Conservation (phyloP, 2,329 filamentous ascomycete species). For the Exophiala calicioides region DNA sequence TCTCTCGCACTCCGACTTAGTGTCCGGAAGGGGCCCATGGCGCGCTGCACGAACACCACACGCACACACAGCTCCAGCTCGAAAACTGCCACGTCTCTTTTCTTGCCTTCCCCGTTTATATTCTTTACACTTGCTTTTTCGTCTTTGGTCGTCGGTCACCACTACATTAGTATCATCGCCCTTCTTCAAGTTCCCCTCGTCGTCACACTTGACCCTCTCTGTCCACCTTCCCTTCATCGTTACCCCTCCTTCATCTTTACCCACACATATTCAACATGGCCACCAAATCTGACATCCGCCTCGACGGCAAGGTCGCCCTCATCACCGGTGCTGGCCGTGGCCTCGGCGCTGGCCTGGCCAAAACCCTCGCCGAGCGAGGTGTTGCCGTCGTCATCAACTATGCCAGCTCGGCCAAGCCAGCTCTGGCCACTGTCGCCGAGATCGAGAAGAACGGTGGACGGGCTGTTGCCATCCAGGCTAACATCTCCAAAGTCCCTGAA, state of each 20-base stretch:
- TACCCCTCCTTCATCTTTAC: slow-evolving; percentile 2
- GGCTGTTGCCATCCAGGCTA: slow-evolving; percentile 53
- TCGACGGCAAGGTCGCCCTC: slow-evolving; percentile 42
- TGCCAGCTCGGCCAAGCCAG: slow-evolving; percentile 44
- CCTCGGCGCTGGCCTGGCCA: slow-evolving; percentile 39
- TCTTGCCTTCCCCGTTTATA: background rate
- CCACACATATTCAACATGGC: slow-evolving; percentile 18
- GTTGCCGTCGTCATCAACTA: slow-evolving; percentile 46
- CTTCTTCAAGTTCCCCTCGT: background rate
- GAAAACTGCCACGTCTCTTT: background rate
- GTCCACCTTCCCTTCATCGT: slow-evolving; percentile 5
- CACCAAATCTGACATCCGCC: slow-evolving; percentile 25
- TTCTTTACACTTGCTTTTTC: background rate
- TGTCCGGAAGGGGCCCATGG: slow-evolving; percentile 12
- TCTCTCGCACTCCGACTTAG: slow-evolving; percentile 23
- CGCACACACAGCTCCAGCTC: no score
- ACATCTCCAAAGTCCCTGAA: slow-evolving; percentile 41
- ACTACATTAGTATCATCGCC: slow-evolving; percentile 1
- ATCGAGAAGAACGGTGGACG: slow-evolving; percentile 32
- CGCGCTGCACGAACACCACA: slow-evolving; percentile 5
- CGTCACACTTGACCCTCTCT: background rate
- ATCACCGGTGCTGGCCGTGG: slow-evolving; percentile 42
- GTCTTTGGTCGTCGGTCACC: slow-evolving; percentile 9
- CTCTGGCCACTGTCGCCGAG: slow-evolving; percentile 34
- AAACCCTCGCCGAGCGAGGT: slow-evolving; percentile 39